Conservation (phyloP, 106 monocot species). For the Agapanthus africanus region DNA sequence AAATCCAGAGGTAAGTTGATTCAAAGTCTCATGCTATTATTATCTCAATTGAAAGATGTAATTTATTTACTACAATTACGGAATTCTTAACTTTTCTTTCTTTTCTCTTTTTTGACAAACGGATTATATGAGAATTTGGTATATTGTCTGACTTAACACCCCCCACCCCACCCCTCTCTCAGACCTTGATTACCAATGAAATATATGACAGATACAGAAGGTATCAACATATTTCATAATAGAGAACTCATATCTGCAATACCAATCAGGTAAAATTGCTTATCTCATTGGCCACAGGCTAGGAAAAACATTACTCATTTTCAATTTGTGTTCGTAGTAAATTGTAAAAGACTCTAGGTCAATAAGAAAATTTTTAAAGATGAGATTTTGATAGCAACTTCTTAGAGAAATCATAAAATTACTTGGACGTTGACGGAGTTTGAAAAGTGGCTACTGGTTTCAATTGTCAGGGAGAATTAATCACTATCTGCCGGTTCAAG, state of each 20-base stretch:
- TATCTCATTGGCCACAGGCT: neutral
- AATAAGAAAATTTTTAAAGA: neutral
- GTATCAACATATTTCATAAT: neutral
- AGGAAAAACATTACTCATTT: neutral
- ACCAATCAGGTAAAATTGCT: neutral
- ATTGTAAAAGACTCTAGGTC: neutral
- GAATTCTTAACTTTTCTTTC: too few relatives aligned
- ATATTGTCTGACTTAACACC: neutral
- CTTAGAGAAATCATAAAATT: neutral
- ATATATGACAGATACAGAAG: neutral
- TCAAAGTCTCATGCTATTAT: too few relatives aligned
- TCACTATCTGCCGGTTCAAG: neutral
- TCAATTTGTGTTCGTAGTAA: neutral
- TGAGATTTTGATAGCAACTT: neutral
- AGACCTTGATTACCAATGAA: neutral
- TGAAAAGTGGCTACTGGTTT: conserved; percentile 8
- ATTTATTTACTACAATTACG: too few relatives aligned
- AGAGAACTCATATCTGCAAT: neutral
- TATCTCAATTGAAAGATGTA: too few relatives aligned
- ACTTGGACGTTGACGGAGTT: neutral
- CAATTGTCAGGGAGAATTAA: neutral
- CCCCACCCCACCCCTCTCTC: too few relatives aligned
- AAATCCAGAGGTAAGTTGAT: too few relatives aligned
- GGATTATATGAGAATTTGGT: neutral
- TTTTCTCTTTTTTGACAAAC: too few relatives aligned